Percentiles rank a stretch among this genome's conserved stretches.
These are phyloP conservation scores for Lithocarpus polystachyus DNA, from an alignment of 306 rosid species.

Conservation along the genomic window DNA sequence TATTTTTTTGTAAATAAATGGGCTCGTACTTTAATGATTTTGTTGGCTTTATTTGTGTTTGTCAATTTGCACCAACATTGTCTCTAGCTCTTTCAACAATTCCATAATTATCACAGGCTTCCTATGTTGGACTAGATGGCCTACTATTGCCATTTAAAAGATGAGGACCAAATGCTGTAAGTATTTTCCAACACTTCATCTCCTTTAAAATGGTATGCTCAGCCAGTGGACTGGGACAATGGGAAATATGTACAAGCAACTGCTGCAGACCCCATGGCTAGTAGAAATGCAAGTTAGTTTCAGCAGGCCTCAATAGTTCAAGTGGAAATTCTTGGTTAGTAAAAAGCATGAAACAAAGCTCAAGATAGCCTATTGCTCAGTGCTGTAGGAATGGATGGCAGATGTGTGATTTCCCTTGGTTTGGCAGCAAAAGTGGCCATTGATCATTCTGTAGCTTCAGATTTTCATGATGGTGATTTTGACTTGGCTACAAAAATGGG, in stretches of 20 bases:
- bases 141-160: slow-evolving; percentile 4
- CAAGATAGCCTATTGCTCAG: slow-evolving; percentile 10
- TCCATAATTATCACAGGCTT: slow-evolving; percentile 11
- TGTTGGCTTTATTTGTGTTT: background rate
- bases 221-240: slow-evolving; percentile 1
- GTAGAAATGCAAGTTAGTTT: slow-evolving; percentile 16
- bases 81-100: slow-evolving; percentile 11
- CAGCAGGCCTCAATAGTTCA: slow-evolving; percentile 17
- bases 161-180: slow-evolving; percentile 5
- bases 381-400: slow-evolving; percentile 8
- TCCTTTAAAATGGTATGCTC: slow-evolving; percentile 1
- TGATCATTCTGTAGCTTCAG: background rate
- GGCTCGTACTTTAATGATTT: too few relatives aligned
- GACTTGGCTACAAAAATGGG: slow-evolving; percentile 22
- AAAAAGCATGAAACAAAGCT: background rate
- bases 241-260: slow-evolving; percentile 14
- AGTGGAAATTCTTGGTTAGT: slow-evolving; percentile 15
- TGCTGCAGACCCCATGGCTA: background rate
- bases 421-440: background rate
- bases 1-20: too few relatives aligned
- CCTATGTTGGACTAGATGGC: slow-evolving; percentile 21
- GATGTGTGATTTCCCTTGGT: slow-evolving; percentile 26
- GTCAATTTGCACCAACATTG: slow-evolving; percentile 30
- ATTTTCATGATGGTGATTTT: slow-evolving; percentile 13
- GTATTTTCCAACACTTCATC: slow-evolving; percentile 12